Evolutionary conservation across 176 grass and related monocot genomes (phyloP).

Genomic region (Oryza officinalis): DNA sequence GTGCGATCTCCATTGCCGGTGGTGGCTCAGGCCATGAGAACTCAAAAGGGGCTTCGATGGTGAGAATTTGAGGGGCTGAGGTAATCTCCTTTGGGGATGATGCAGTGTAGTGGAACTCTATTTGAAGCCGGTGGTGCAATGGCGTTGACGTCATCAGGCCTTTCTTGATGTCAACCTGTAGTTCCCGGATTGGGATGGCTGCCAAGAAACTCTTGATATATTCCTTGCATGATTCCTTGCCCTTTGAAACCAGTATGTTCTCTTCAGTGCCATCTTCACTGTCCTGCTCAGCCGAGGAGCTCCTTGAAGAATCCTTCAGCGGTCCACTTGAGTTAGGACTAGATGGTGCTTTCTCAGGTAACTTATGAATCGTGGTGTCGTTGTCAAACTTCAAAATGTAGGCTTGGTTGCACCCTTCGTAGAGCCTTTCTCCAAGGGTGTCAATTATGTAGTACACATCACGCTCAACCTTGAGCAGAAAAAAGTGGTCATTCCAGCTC

Average conservation of each 20-base stretch:
- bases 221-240: constrained; percentile 75
- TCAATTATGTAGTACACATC: constrained; percentile 85
- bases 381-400: constrained; percentile 81
- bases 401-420: constrained; percentile 85
- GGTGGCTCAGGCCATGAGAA: constrained; percentile 51
- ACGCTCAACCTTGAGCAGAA: constrained; percentile 78
- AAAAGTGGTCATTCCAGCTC: constrained; percentile 99
- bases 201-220: constrained; percentile 94
- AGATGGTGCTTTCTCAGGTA: constrained; percentile 39
- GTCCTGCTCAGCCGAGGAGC: constrained; percentile 23
- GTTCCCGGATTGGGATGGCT: constrained; percentile 69
- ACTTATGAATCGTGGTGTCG: constrained; percentile 31
- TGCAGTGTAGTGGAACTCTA: constrained; percentile 80
- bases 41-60: constrained; percentile 35
- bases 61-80: constrained; percentile 3
- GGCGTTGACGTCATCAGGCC: constrained; percentile 48
- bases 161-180: constrained; percentile 67
- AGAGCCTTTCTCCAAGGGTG: constrained; percentile 85
- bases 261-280: constrained; percentile 33
- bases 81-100: constrained; percentile 24
- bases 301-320: constrained; percentile 45
- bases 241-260: constrained; percentile 38
- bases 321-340: constrained; percentile 51
- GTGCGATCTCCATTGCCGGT: constrained; percentile 17
- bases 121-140: constrained; percentile 75